These are phyloP conservation scores for Saprolegnia diclina DNA, from an alignment of 352 stramenopile genomes.

Conservation along the genomic window DNA sequence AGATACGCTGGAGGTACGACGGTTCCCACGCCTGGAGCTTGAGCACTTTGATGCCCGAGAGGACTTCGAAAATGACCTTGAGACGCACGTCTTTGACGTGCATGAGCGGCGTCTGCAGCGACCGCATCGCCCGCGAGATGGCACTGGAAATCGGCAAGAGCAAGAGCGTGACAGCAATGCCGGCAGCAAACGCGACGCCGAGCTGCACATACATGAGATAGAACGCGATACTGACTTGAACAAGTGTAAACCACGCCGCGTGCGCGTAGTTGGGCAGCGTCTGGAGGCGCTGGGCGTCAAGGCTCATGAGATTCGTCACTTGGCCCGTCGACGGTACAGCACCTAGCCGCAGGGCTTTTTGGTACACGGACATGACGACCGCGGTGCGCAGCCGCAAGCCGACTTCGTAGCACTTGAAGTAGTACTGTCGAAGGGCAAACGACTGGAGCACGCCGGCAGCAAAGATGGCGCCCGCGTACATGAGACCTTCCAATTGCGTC, in stretches of 20 bases:
- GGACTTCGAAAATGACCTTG: constrained; percentile 90
- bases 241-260: constrained; percentile 28
- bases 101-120: constrained; percentile 84
- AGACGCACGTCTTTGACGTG: constrained; percentile 88
- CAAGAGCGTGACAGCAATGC: constrained; percentile 90
- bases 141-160: constrained; percentile 86
- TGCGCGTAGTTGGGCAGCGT: constrained; percentile 62
- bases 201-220: constrained; percentile 72
- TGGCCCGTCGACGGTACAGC: constrained; percentile 87
- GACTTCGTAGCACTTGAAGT: constrained; percentile 81
- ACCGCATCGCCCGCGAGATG: constrained; percentile 84
- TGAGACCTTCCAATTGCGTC: constrained; percentile 47
- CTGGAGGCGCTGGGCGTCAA: constrained; percentile 94
- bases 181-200: constrained; percentile 83
- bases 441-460: constrained; percentile 65
- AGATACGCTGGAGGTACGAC: constrained; percentile 54
- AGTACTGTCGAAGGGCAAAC: constrained; percentile 73
- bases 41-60: constrained; percentile 94
- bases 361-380: constrained; percentile 63
- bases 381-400: constrained; percentile 70
- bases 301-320: constrained; percentile 97
- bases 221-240: constrained; percentile 74
- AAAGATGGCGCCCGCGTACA: constrained; percentile 65
- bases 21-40: constrained; percentile 96
- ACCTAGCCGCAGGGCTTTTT: constrained; percentile 67